Conservation (phyloP, 108 stramenopile genomes). For the Epithemia pelagica region DNA sequence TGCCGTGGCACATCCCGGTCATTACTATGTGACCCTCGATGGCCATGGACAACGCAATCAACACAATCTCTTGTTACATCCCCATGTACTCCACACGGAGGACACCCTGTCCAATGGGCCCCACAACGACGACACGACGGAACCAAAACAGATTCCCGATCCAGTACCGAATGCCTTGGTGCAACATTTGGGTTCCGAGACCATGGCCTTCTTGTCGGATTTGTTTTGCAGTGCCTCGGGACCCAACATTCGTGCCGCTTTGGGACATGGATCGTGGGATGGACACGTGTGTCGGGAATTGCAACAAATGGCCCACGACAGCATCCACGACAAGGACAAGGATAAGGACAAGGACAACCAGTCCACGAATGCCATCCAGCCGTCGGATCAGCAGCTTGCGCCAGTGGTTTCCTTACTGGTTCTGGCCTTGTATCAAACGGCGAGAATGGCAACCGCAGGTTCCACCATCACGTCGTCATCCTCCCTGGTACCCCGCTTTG, state of each 20-base stretch:
- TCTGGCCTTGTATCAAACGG: neutral
- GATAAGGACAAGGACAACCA: too few species aligned
- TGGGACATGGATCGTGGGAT: constrained; percentile 52
- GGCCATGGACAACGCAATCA: constrained; percentile 60
- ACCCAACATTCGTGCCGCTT: constrained; percentile 52
- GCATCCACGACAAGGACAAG: too few species aligned
- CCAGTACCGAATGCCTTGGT: constrained; percentile 24
- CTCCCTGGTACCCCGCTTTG: neutral
- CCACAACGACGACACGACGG: neutral
- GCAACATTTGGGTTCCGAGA: constrained; percentile 20
- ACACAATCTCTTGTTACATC: constrained; percentile 53
- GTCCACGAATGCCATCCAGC: neutral
- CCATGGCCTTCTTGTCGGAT: constrained; percentile 51
- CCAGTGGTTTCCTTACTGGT: neutral
- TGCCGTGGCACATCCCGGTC: constrained; percentile 30
- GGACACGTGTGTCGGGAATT: constrained; percentile 26
- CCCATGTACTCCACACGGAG: constrained; percentile 25
- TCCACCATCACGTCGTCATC: too few species aligned
- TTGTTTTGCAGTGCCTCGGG: constrained; percentile 46
- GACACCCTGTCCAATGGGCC: constrained; percentile 5
- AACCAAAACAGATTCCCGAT: neutral
- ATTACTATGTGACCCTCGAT: constrained; percentile 62
- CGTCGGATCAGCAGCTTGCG: neutral
- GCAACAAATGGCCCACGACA: neutral
- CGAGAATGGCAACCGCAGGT: too few species aligned